Evolutionary conservation across 2,329 filamentous ascomycete species (phyloP), one percentile per base, ranked within the genome.

Genomic region (Calycina marina): DNA sequence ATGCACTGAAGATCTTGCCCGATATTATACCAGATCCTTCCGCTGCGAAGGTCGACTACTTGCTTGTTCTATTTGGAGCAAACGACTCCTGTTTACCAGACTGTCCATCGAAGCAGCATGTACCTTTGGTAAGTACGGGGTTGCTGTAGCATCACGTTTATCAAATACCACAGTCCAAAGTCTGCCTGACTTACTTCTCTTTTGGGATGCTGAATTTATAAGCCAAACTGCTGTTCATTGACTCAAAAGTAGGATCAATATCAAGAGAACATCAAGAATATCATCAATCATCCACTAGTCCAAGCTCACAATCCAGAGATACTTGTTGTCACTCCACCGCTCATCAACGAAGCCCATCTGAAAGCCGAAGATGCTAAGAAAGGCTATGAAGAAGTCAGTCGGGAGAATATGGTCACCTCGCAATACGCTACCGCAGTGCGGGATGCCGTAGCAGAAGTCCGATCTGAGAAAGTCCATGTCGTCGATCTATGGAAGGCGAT

Each of bases 401-500:
- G 60, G 61, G 81, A 62, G 52, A 82, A 56, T 47, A 69, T 56
- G 46, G 62, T 56, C 56, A 76, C 62, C 47, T 81, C 59, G 54
- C 63, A 51, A 54, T 94, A 67, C 49, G 73, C 72, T 2, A 60
- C 69, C 39, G 82, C 79, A 5, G 69, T 72, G 9, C 2, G 61
- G 55, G 29, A 63, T 62, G 35, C 56, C 65, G 25, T 53, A 6
- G 24, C 18, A 4, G 42, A 47, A 20, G 33, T 42, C n/a, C 39
- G 45, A 9, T 11, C 8, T 13, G 29, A 38, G 10, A 40, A 57
- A 5, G 46, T 88, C 3, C 63, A 72, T 0, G 67, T 88, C 2
- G 59, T 93, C 14, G 83, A 96, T 55, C 65, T 96, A 2, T 92
- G 82, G 72, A 67, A 70, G 39, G 72, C 72, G 0, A 67, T 94